Conservation (phyloP, 2,329 filamentous ascomycete genomes). For the Incumbomyces lentus region DNA sequence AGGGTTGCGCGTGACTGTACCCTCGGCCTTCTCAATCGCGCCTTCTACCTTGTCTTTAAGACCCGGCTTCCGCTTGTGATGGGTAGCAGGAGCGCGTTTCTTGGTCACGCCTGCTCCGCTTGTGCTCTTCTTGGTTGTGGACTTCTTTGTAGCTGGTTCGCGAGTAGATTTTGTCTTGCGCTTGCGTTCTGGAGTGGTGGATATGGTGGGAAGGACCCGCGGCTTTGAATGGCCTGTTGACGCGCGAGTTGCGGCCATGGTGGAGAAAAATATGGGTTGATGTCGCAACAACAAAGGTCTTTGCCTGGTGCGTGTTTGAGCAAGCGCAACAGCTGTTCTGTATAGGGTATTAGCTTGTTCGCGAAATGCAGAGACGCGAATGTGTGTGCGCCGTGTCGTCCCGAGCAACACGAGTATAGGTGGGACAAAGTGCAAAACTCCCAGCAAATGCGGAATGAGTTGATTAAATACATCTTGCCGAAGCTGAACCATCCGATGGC, state of each 20-base stretch:
- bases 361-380: too few species aligned
- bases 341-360: too few species aligned
- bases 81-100: conserved; percentile 12
- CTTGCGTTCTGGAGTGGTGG: conserved; percentile 18
- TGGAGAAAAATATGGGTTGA: too few species aligned
- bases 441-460: not conserved
- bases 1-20: conserved; percentile 24
- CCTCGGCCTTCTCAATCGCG: conserved; percentile 22
- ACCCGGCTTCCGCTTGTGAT: conserved; percentile 20
- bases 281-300: too few species aligned
- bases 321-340: too few species aligned
- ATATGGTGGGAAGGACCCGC: conserved; percentile 17
- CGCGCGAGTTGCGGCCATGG: conserved; percentile 24
- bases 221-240: conserved; percentile 22
- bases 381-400: too few species aligned
- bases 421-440: too few species aligned
- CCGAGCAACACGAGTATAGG: too few species aligned
- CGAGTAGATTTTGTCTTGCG: conserved; percentile 12
- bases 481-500: conserved; percentile 10
- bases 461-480: conserved; percentile 13
- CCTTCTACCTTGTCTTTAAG: conserved; percentile 26
- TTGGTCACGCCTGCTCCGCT: conserved; percentile 15
- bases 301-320: too few species aligned
- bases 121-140: conserved; percentile 13
- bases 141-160: conserved; percentile 4